Percentiles rank a stretch among this genome's conserved stretches.
phyloP scores from a whole-genome alignment of 2,329 filamentous ascomycete species.

The Tolypocladium endophyticum region DNA sequence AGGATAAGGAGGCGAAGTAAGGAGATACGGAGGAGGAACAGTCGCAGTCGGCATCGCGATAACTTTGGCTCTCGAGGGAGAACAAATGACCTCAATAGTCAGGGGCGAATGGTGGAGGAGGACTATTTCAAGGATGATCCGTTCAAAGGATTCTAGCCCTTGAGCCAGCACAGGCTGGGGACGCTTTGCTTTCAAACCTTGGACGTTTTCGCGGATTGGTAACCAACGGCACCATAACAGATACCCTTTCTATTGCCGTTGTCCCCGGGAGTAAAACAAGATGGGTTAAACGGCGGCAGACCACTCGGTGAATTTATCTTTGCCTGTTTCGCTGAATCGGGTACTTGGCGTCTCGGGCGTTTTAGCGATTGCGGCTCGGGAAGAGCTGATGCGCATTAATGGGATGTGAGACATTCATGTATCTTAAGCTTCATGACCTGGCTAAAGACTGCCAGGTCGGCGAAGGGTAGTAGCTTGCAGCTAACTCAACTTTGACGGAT shows the following conservation, averaged over 20 bases:
- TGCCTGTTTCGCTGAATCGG: not conserved
- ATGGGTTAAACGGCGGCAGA: not conserved
- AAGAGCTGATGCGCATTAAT: not conserved
- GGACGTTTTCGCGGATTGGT: not conserved
- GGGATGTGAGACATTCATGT: not conserved
- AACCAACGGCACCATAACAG: conserved; percentile 4
- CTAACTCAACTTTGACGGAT: not conserved
- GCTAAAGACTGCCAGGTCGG: not conserved
- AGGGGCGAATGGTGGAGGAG: conserved; percentile 39
- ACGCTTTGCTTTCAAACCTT: not conserved
- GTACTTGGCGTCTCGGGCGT: not conserved
- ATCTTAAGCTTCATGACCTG: not conserved
- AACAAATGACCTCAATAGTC: conserved; percentile 37
- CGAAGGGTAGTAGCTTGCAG: not conserved
- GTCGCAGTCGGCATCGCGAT: conserved; percentile 43
- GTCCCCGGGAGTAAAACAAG: not conserved
- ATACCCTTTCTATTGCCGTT: conserved; percentile 6
- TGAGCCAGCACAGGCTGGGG: not conserved
- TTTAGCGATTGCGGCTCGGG: not conserved
- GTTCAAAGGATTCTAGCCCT: conserved; percentile 46
- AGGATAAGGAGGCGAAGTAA: conserved; percentile 42
- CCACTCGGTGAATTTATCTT: not conserved
- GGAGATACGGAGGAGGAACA: conserved; percentile 39
- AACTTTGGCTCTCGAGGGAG: conserved; percentile 35
- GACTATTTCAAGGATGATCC: conserved; percentile 51